phyloP scores from a whole-genome alignment of 176 grass and related monocot species.

The Thalia dealbata region DNA sequence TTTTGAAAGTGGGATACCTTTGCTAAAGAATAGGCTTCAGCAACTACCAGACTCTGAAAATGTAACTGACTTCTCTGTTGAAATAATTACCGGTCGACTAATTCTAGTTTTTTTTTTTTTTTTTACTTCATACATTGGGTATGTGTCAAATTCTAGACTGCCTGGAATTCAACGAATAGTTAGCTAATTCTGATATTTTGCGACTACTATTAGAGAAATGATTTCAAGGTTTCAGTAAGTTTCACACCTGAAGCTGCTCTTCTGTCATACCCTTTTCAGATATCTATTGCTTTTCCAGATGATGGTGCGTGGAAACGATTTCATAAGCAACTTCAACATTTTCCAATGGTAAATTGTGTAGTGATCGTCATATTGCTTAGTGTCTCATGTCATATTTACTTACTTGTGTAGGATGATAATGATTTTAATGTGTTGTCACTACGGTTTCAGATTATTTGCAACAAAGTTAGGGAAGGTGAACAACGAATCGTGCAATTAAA shows the following conservation, averaged over 20 bases:
- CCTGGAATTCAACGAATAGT: not conserved
- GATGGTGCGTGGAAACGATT: slow-evolving; percentile 97
- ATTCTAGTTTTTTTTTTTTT: not conserved
- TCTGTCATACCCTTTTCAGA: slow-evolving; percentile 28
- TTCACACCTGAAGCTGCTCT: not conserved
- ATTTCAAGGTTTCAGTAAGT: not conserved
- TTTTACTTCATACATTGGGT: not conserved
- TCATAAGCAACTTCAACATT: slow-evolving; percentile 65
- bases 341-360: slow-evolving; percentile 49
- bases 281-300: slow-evolving; percentile 93
- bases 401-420: no score
- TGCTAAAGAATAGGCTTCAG: slow-evolving; percentile 55
- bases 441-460: slow-evolving; percentile 52
- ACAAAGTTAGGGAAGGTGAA: slow-evolving; percentile 75
- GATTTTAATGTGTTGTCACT: not conserved
- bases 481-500: slow-evolving; percentile 69
- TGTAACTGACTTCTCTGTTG: slow-evolving; percentile 14
- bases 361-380: slow-evolving; percentile 1
- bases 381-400: not conserved
- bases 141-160: not conserved
- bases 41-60: slow-evolving; percentile 66
- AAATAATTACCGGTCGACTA: not conserved
- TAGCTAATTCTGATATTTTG: not conserved
- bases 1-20: slow-evolving; percentile 77
- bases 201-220: no score